A percentile compares a stretch with the other conserved stretches of the same genome.
Evolutionary conservation across 805 yeast genomes (phyloP).

Genomic region (Candida adriatica): DNA sequence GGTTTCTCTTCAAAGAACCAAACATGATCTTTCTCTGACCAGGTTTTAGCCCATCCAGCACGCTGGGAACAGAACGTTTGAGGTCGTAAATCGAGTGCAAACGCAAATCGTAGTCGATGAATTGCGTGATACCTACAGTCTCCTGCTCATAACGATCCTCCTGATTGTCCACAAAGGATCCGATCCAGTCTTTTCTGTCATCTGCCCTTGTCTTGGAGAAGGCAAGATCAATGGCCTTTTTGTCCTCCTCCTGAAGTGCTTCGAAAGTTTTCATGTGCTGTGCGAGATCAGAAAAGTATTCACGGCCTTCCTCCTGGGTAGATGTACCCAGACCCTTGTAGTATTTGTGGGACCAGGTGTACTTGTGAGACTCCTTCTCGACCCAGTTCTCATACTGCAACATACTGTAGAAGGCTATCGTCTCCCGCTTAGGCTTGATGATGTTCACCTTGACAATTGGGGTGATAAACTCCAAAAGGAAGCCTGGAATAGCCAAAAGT

Average conservation of each 20-base stretch:
- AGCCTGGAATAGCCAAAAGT: slow-evolving; percentile 81
- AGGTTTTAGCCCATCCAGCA: slow-evolving; percentile 93
- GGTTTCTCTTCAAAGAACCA: slow-evolving; percentile 79
- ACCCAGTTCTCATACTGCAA: slow-evolving; percentile 96
- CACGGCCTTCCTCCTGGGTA: slow-evolving; percentile 71
- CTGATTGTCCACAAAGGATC: slow-evolving; percentile 75
- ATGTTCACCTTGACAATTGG: slow-evolving; percentile 92
- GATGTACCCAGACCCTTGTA: slow-evolving; percentile 99
- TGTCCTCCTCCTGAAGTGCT: slow-evolving; percentile 72
- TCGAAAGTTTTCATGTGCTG: slow-evolving; percentile 83
- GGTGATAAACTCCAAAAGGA: slow-evolving; percentile 87
- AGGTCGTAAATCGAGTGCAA: slow-evolving; percentile 96
- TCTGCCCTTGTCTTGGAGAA: slow-evolving; percentile 94
- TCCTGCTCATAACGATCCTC: slow-evolving; percentile 28
- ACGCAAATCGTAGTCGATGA: slow-evolving; percentile 91
- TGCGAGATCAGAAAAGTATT: slow-evolving; percentile 80
- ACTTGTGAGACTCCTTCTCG: slow-evolving; percentile 65
- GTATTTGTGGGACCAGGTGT: slow-evolving; percentile 89
- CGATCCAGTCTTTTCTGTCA: slow-evolving; percentile 96
- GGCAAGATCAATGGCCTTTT: slow-evolving; percentile 77
- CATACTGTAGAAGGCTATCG: slow-evolving; percentile 82
- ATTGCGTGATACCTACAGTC: slow-evolving; percentile 80
- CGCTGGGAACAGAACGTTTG: slow-evolving; percentile 89
- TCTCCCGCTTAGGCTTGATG: slow-evolving; percentile 50
- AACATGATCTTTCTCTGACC: slow-evolving; percentile 92